Conservation (phyloP, 805 yeast species). For the Myxozyma neotropica region DNA sequence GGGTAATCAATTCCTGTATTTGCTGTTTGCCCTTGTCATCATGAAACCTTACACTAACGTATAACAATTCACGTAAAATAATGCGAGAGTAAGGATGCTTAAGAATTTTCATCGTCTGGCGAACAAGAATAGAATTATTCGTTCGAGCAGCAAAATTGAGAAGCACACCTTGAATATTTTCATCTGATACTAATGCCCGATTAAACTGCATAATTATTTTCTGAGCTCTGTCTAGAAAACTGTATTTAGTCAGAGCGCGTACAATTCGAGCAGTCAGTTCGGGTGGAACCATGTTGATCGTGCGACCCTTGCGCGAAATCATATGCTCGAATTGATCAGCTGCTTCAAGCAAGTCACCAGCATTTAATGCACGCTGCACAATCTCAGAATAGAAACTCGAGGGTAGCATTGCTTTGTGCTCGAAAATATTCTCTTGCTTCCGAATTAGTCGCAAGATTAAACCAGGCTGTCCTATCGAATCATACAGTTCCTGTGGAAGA, state of each 20-base stretch:
- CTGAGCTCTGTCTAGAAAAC: constrained; percentile 9
- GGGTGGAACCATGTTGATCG: constrained; percentile 17
- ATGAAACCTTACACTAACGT: neutral
- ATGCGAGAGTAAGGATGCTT: constrained; percentile 14
- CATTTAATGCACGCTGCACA: constrained; percentile 5
- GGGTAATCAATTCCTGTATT: neutral
- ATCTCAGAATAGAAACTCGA: constrained; percentile 5
- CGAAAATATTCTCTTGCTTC: neutral
- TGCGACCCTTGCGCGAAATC: constrained; percentile 1
- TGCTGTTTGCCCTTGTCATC: constrained; percentile 1
- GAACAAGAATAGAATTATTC: constrained; percentile 11
- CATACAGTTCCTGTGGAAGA: neutral
- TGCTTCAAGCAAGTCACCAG: constrained; percentile 14
- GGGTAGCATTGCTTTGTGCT: constrained; percentile 7
- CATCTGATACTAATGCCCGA: constrained; percentile 4
- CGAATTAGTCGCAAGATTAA: neutral
- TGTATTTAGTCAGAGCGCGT: constrained; percentile 3
- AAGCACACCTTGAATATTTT: constrained; percentile 15
- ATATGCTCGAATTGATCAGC: constrained; percentile 5
- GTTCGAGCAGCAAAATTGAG: constrained; percentile 26
- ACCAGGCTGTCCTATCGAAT: neutral
- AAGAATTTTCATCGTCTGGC: constrained; percentile 8
- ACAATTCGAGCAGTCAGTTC: constrained; percentile 15
- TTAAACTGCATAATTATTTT: constrained; percentile 8
- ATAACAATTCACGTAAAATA: constrained; percentile 17